These are phyloP conservation scores for Pyrus communis DNA, from an alignment of 306 rosid species.

Conservation along the genomic window DNA sequence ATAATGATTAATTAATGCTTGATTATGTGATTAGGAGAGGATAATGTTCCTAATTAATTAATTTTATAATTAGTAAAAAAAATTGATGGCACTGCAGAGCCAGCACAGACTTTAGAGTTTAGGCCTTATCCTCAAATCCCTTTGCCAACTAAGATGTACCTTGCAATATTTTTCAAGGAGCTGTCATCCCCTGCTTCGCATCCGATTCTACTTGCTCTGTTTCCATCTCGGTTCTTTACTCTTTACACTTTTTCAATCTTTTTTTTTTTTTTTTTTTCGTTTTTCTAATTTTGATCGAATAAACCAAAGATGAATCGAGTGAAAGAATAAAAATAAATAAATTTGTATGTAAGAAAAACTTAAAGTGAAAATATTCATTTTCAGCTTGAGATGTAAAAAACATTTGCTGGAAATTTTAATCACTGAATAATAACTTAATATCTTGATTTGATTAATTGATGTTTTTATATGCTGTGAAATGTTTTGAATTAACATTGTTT, in stretches of 20 bases:
- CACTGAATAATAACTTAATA: too few species aligned
- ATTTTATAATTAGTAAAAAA: neutral
- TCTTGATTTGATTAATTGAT: too few species aligned
- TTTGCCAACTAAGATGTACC: constrained; percentile 1
- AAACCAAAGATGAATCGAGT: too few species aligned
- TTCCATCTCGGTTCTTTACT: neutral
- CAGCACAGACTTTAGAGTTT: neutral
- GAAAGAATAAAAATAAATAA: too few species aligned
- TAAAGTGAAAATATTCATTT: too few species aligned
- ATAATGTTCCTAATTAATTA: neutral
- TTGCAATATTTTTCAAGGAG: neutral
- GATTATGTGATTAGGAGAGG: neutral
- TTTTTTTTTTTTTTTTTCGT: too few species aligned
- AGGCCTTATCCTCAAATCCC: constrained; percentile 47
- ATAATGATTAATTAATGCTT: neutral
- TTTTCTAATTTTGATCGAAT: too few species aligned
- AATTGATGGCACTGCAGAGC: neutral
- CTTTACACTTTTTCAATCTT: neutral
- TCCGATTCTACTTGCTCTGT: neutral
- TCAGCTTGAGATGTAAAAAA: too few species aligned
- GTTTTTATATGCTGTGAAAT: too few species aligned
- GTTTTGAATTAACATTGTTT: too few species aligned
- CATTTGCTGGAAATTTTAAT: too few species aligned
- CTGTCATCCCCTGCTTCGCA: constrained; percentile 18
- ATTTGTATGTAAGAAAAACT: too few species aligned